Base-by-base conservation (phyloP, 2,329 filamentous ascomycete species). In the Penicillium sp. region DNA sequence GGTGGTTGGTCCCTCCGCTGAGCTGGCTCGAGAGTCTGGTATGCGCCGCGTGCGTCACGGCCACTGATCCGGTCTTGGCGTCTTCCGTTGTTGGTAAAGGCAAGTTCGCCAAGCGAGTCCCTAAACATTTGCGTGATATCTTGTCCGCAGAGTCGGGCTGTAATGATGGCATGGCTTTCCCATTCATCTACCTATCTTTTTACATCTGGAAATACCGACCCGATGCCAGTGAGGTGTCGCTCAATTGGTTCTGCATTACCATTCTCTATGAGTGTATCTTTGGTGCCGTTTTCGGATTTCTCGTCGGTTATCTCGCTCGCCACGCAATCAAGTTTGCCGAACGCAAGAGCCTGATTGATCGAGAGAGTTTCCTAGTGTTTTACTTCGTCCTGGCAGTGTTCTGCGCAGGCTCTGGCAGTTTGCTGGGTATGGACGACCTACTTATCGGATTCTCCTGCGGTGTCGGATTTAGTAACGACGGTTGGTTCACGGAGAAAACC, bases 151-250 rank as follows among this genome's bases (percentile, higher is more conserved):
- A 99, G 76, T 99, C 94, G 7, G 94, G 94, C 27, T 99, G 94
- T 78, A 99, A 99, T 81, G 94, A 99, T 73, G 94, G 94, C 76
- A 99, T 99, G 94, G 94, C 94, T 1, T 99, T 99, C 70, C 94
- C 94, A 0, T 99, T 99, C 73, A 85, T 99, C 67, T 99, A 99
- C 72, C 82, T 99, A 27, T 88, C 90, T 1, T 79, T 97, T 27
- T 97, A 97, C 74, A 83, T 97, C 45, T 90, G 97, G 62, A 85
- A 89, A 62, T 96, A 93, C 72, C 81, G 88, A 59, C 85, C 85
- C 26, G 74, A 89, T 63, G 85, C 89, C 5, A 75, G 77, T 45
- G 75, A 89, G 51, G 89, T 96, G 41, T 84, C 87, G 15, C 88
- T 88, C 59, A 86, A 97, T 75, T 99, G 92, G 88, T 84, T 97